These are phyloP conservation scores for Fraxinus anomala DNA, from an alignment of 257 asterid species.

Conservation along the genomic window DNA sequence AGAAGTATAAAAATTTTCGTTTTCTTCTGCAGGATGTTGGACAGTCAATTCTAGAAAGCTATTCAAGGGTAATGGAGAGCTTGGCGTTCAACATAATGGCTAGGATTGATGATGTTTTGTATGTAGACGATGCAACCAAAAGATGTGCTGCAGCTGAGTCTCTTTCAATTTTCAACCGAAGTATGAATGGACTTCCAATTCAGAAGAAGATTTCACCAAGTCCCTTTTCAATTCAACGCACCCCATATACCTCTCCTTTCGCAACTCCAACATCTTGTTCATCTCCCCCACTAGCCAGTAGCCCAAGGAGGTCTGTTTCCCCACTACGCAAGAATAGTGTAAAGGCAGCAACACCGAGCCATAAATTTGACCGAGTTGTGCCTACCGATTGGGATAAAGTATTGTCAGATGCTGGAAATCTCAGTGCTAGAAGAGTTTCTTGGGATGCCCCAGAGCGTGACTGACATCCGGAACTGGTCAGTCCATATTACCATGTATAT, in stretches of 20 bases:
- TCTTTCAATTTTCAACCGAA: constrained; percentile 63
- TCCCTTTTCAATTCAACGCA: constrained; percentile 90
- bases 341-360: constrained; percentile 32
- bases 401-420: constrained; percentile 80
- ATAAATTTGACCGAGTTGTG: constrained; percentile 52
- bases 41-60: constrained; percentile 93
- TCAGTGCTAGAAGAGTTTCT: constrained; percentile 62
- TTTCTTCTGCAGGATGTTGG: constrained; percentile 82
- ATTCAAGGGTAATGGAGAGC: constrained; percentile 98
- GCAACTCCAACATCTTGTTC: constrained; percentile 89
- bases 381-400: constrained; percentile 72
- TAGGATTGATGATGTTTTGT: constrained; percentile 84
- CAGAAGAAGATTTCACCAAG: constrained; percentile 95
- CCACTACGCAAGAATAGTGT: constrained; percentile 46
- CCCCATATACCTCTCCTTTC: constrained; percentile 86
- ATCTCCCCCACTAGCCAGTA: constrained; percentile 65
- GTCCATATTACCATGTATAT: constrained; percentile 34
- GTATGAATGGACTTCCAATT: constrained; percentile 77
- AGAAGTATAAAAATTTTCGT: neutral
- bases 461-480: constrained; percentile 27
- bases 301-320: constrained; percentile 63
- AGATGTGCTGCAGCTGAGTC: constrained; percentile 69
- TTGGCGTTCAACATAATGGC: constrained; percentile 94
- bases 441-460: constrained; percentile 83
- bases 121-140: constrained; percentile 77